These are phyloP conservation scores for Emericellopsis atlantica DNA, from an alignment of 2,329 filamentous ascomycete genomes.

Conservation along the genomic window DNA sequence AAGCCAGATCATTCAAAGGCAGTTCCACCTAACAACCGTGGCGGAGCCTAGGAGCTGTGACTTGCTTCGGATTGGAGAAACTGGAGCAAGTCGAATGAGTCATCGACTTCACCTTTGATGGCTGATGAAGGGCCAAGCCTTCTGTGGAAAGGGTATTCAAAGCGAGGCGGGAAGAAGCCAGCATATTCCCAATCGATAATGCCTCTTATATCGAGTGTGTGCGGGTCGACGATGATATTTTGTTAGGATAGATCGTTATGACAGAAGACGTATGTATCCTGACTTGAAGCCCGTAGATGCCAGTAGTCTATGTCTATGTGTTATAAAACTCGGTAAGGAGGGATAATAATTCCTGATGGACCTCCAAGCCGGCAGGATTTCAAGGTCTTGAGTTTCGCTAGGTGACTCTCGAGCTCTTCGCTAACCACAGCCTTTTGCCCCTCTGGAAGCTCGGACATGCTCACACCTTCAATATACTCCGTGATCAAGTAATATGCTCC, in stretches of 20 bases:
- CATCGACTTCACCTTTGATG: slow-evolving; percentile 5
- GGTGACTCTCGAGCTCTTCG: slow-evolving; percentile 12
- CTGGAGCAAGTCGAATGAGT: slow-evolving; percentile 1
- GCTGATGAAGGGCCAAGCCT: slow-evolving; percentile 8
- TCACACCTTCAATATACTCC: slow-evolving; percentile 15
- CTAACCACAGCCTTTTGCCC: slow-evolving; percentile 6
- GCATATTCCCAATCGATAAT: slow-evolving; percentile 26
- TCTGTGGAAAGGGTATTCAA: slow-evolving; percentile 8
- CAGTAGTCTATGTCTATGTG: slow-evolving; percentile 10
- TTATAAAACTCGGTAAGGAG: slow-evolving; percentile 13
- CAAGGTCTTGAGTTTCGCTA: slow-evolving; percentile 12
- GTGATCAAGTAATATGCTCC: slow-evolving; percentile 15
- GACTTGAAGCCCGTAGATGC: slow-evolving; percentile 7
- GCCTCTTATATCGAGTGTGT: slow-evolving; percentile 17
- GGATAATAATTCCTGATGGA: slow-evolving; percentile 16
- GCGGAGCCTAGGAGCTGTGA: too few relatives aligned
- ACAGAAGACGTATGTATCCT: slow-evolving; percentile 10
- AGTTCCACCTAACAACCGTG: too few relatives aligned
- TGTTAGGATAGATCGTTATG: slow-evolving; percentile 10
- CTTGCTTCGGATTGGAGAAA: neutral
- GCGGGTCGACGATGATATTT: slow-evolving; percentile 10
- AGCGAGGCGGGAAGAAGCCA: slow-evolving; percentile 19
- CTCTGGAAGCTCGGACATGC: slow-evolving; percentile 13
- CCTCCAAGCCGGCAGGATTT: slow-evolving; percentile 13
- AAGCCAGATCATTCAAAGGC: too few relatives aligned